Evolutionary conservation across 2,329 filamentous ascomycete species (phyloP).

Genomic region (Coniochaeta prunicola): DNA sequence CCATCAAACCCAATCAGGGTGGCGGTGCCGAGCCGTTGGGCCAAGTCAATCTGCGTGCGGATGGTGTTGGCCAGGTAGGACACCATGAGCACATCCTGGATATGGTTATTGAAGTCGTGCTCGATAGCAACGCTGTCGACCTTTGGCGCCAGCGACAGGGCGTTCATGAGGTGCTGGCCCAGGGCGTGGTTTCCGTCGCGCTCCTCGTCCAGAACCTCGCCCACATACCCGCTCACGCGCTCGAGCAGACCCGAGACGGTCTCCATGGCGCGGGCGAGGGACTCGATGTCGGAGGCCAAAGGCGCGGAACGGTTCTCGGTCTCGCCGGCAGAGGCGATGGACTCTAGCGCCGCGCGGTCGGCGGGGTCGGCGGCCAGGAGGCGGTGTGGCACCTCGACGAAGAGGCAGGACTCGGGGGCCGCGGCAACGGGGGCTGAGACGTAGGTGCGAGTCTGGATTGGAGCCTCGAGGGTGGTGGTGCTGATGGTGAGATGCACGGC

Average conservation of each 20-base stretch:
- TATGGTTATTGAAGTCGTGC: conserved; percentile 98
- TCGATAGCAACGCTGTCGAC: conserved; percentile 87
- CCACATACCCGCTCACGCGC: conserved; percentile 85
- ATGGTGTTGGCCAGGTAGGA: conserved; percentile 98
- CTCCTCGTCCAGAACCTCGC: conserved; percentile 90
- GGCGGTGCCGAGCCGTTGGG: conserved; percentile 85
- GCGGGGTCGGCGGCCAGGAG: conserved; percentile 65
- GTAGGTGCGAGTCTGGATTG: conserved; percentile 87
- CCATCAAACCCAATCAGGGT: conserved; percentile 42
- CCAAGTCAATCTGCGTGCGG: conserved; percentile 96
- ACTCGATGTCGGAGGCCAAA: conserved; percentile 83
- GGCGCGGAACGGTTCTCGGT: conserved; percentile 64
- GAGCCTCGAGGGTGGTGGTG: conserved; percentile 71
- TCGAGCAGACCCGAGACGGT: conserved; percentile 86
- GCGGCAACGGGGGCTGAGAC: conserved; percentile 94
- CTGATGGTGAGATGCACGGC: conserved; percentile 94
- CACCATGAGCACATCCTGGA: conserved; percentile 97
- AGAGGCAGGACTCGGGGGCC: conserved; percentile 91
- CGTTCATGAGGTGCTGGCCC: conserved; percentile 92
- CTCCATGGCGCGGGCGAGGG: conserved; percentile 76
- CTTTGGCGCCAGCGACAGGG: conserved; percentile 88
- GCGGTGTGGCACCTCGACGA: conserved; percentile 95
- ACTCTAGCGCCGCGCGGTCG: conserved; percentile 62
- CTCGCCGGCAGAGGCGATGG: conserved; percentile 77
- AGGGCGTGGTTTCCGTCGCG: conserved; percentile 82